Conservation (phyloP, 164 flowering plant species). For the Taxillus chinensis region DNA sequence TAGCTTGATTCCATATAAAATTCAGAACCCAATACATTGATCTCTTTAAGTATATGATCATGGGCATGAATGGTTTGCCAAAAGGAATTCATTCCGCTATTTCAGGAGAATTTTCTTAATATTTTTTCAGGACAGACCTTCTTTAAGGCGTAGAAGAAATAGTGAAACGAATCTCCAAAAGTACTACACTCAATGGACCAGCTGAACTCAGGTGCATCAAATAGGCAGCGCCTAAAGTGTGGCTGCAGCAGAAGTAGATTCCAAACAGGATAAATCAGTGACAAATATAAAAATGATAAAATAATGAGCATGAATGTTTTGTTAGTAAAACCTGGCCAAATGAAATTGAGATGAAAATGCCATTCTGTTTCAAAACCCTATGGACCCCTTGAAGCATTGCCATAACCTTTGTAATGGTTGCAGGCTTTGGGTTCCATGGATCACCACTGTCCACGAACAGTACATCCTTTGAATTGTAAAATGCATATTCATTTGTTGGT, state of each 20-base stretch:
- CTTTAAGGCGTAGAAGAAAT: constrained; percentile 64
- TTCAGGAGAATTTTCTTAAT: too few relatives aligned
- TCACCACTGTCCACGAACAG: constrained; percentile 93
- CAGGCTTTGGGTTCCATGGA: constrained; percentile 82
- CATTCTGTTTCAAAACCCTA: constrained; percentile 69
- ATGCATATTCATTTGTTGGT: constrained; percentile 7
- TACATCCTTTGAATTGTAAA: constrained; percentile 67
- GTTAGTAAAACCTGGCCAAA: constrained; percentile 67
- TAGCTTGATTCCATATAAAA: too few relatives aligned
- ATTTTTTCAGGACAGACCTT: constrained; percentile 42
- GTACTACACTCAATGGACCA: constrained; percentile 86
- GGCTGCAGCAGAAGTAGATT: constrained; percentile 46
- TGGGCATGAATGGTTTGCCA: too few relatives aligned
- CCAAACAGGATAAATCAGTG: neutral
- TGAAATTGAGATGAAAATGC: constrained; percentile 76
- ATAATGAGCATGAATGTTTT: neutral
- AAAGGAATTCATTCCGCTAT: too few relatives aligned
- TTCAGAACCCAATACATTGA: too few relatives aligned
- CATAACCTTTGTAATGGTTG: constrained; percentile 55
- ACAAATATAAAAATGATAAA: neutral
- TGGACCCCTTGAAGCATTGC: constrained; percentile 71
- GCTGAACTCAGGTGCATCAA: constrained; percentile 53
- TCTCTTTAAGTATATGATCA: too few relatives aligned
- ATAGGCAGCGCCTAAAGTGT: constrained; percentile 81
- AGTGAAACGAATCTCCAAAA: constrained; percentile 89